Evolutionary conservation across 257 asterid species (phyloP), one percentile per base, ranked within the genome.

Genomic region (Euphrasia confusa): DNA sequence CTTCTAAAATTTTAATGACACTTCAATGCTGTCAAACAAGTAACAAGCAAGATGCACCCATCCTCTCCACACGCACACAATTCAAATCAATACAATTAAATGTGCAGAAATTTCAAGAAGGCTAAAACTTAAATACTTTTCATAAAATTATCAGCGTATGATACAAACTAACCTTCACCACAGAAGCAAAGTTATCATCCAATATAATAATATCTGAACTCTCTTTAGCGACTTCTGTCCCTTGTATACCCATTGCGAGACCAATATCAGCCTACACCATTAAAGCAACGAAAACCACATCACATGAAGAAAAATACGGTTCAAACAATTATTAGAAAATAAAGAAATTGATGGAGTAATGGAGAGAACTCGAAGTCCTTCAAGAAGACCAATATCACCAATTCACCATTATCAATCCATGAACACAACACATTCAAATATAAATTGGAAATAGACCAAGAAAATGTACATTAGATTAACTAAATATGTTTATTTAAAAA

Each of bases 181-280:
- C 96, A 35, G 98, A 82, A 35, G 98, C 72, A 79, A 91, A 91
- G 70, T 91, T 83, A 63, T 91, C 98, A 66, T 91, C 98, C 81
- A 91, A 45, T 74, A 91, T 91, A 65, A 91, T 91, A 66, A 91
- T 91, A 77, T 91, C 98, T 13, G 98, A 86, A 75, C 98, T 91
- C 79, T 91, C 98, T 75, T 91, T 91, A 2, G 98, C 98, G 37
- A 91, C 98, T 84, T 91, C 96, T 21, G 98, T 91, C 75, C 98
- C 98, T 76, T 79, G 85, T 57, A 88, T 91, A 64, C 98, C 98
- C 98, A 91, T 91, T 50, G 98, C 95, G 67, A 91, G 95, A 68
- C 98, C 98, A 66, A 91, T 88, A 79, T 91, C 96, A 62, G 98
- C 95, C 98, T 91, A 67, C 66, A 72, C 18, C 52, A 75, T 35